Base-by-base conservation (phyloP, 345 rosid genomes). In the Sonneratia alba region DNA sequence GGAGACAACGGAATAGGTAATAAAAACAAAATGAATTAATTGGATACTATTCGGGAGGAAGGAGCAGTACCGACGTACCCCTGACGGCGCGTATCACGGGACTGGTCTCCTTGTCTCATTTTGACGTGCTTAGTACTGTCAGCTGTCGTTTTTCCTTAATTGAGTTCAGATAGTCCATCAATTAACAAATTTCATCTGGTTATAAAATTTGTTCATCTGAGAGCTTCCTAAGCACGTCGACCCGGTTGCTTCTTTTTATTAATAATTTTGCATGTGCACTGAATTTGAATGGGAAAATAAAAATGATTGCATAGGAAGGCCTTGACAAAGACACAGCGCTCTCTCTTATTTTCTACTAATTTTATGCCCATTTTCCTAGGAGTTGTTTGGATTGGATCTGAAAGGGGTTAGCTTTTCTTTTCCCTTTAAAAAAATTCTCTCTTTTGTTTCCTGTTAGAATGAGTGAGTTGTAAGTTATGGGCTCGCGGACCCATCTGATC, bases 41-140 rank as follows among this genome's bases (percentile, higher is more conserved):
- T 47, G 6, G 59, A 38, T 9, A 2, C 24, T 11, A 2, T 21
- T 37, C 6, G 7, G 22, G 4, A 21, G 12, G 56, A 59, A 1
- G 45, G 66, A 47, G 38, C n/a, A 19, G 22, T 19, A 47, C 63
- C 7, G 66, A 62, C 66, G 66, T 62, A 42, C 38, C 37, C 0
- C 36, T 53, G 67, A 70, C 73, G 80, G 80, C 82, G 84, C 74
- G 66, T 66, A 61, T 72, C 65, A 22, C 77, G 71, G 78, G 74
- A 61, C 77, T 62, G 22, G 77, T 71, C 45, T 66, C 67, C 61
- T 67, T 70, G 77, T 72, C 73, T 22, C 43, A 53, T 70, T 27
- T 70, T 36, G 45, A 6, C 51, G 11, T 13, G 14, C 51, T 1
- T 47, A 7, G n/a, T 19, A 16, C 21, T 53, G 16, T 53, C 18